Conservation (phyloP, 192 early-diverging fungal species). For the Coemansia biformis region DNA sequence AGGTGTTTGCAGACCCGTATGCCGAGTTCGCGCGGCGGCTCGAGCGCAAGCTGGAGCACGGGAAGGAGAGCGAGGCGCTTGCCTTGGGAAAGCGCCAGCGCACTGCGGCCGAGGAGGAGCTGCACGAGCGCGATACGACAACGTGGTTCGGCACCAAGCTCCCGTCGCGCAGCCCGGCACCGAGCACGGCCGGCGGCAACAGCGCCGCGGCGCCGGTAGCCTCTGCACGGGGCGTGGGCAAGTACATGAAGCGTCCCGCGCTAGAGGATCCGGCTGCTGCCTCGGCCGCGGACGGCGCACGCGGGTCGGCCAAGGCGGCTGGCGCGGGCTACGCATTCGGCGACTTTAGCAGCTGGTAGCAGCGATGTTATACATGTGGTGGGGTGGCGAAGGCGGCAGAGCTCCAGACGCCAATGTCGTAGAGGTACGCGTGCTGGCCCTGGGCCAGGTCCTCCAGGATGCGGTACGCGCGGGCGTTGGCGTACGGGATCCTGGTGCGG, state of each 20-base stretch:
- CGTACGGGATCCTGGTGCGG: constrained; percentile 36
- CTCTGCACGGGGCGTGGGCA: constrained; percentile 12
- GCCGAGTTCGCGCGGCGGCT: constrained; percentile 65
- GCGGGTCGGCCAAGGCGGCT: constrained; percentile 3
- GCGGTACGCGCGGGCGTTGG: constrained; percentile 32
- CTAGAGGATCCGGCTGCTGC: constrained; percentile 8
- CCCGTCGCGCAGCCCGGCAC: neutral
- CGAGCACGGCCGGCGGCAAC: constrained; percentile 10
- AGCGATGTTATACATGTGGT: too few species aligned
- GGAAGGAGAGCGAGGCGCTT: constrained; percentile 40
- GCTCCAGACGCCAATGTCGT: constrained; percentile 33
- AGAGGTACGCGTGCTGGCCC: constrained; percentile 36
- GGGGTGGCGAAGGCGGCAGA: constrained; percentile 12
- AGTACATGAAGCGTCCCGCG: constrained; percentile 24
- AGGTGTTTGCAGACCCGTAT: constrained; percentile 82
- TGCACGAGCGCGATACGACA: constrained; percentile 57
- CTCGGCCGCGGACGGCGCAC: too few species aligned
- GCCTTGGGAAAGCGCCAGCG: constrained; percentile 37
- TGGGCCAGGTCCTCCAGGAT: constrained; percentile 40
- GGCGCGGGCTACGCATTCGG: constrained; percentile 32
- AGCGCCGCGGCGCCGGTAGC: constrained; percentile 1
- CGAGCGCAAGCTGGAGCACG: constrained; percentile 58
- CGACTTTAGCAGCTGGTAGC: constrained; percentile 35
- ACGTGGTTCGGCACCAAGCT: constrained; percentile 69
- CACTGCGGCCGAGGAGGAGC: constrained; percentile 48